Evolutionary conservation across 176 grass and related monocot species (phyloP).

Genomic region (Pharus latifolius): DNA sequence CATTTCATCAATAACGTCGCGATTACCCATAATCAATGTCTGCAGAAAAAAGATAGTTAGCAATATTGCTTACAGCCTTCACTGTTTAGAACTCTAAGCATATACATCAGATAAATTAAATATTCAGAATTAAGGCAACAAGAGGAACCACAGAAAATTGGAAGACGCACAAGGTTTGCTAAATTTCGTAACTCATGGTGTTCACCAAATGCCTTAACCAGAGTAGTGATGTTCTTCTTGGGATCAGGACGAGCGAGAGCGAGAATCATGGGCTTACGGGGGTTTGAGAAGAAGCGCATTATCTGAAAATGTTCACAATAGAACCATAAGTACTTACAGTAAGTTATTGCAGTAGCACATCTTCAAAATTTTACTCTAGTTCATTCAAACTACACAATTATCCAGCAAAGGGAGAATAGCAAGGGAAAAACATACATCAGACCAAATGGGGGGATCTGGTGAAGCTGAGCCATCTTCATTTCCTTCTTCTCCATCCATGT

Average conservation of each 20-base stretch:
- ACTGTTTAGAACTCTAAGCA: neutral
- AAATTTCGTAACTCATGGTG: constrained; percentile 61
- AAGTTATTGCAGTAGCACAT: neutral
- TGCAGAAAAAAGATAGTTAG: constrained; percentile 20
- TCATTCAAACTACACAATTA: neutral
- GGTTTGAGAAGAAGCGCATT: constrained; percentile 81
- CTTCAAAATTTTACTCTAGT: neutral
- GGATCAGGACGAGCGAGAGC: constrained; percentile 72
- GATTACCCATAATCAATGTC: constrained; percentile 90
- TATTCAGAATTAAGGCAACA: neutral
- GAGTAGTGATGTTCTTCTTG: constrained; percentile 75
- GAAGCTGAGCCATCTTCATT: constrained; percentile 36
- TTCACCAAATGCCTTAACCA: constrained; percentile 89
- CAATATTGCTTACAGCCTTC: neutral
- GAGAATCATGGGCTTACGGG: constrained; percentile 82
- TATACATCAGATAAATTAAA: neutral
- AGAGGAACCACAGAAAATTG: constrained; percentile 5
- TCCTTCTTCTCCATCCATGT: constrained; percentile 51
- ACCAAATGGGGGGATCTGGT: constrained; percentile 51
- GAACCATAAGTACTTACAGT: neutral
- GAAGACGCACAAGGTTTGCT: constrained; percentile 64
- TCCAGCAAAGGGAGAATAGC: neutral
- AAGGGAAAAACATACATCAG: constrained; percentile 38
- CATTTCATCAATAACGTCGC: constrained; percentile 88
- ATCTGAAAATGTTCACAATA: constrained; percentile 37